phyloP scores from a whole-genome alignment of 371 early-diverging fungal genomes.

The Mortierella sp. region DNA sequence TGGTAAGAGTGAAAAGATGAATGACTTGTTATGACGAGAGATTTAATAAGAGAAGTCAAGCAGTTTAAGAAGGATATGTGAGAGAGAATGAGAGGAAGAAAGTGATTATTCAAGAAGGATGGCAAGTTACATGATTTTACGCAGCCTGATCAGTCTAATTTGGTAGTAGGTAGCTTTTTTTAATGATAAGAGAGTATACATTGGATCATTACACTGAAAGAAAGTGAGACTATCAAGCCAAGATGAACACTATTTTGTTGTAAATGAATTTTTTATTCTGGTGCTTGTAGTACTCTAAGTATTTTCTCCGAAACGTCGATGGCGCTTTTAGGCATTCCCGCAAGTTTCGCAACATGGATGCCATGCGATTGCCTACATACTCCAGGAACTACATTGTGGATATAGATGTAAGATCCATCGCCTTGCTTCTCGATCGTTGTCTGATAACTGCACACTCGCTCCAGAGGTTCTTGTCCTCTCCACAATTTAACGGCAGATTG shows the following conservation, averaged over 20 bases:
- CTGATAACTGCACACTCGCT: conserved; percentile 64
- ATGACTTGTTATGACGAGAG: no score
- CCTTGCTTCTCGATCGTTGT: conserved; percentile 61
- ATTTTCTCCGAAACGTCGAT: conserved; percentile 37
- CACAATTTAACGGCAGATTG: conserved; percentile 1
- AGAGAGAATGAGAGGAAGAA: no score
- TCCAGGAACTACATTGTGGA: conserved; percentile 76
- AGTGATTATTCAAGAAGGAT: no score
- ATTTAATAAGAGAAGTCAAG: no score
- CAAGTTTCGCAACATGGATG: conserved; percentile 79
- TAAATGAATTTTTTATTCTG: not conserved
- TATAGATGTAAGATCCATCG: conserved; percentile 65
- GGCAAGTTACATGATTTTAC: no score
- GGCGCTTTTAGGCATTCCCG: conserved; percentile 65
- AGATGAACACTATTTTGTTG: not conserved
- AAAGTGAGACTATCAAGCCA: no score
- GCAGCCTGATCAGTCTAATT: no score
- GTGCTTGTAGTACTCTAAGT: conserved; percentile 23
- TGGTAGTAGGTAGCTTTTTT: no score
- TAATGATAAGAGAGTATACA: no score
- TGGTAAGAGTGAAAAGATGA: no score
- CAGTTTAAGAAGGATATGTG: no score
- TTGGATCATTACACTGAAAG: not conserved
- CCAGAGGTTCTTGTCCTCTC: conserved; percentile 38
- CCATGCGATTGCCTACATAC: conserved; percentile 81